Percentiles rank a stretch among this genome's conserved stretches.
These are phyloP conservation scores for Trifolium fragiferum DNA, from an alignment of 306 rosid species.

Conservation along the genomic window DNA sequence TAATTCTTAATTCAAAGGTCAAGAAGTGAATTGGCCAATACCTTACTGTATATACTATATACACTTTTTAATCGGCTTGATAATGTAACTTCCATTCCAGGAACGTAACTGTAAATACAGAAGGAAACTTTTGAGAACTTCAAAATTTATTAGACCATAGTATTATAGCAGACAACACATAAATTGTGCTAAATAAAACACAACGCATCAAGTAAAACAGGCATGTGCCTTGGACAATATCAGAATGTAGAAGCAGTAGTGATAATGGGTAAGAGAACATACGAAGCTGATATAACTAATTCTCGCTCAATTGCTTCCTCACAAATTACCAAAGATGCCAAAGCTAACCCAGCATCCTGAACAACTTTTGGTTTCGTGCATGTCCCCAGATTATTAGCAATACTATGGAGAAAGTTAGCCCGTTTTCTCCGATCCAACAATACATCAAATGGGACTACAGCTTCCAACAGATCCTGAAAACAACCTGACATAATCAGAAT, in stretches of 20 bases:
- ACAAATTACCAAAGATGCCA: conserved; percentile 78
- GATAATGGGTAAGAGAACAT: conserved; percentile 54
- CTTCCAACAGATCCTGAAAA: conserved; percentile 92
- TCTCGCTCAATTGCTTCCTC: conserved; percentile 97
- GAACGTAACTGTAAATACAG: conserved; percentile 78
- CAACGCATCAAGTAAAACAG: conserved; percentile 25
- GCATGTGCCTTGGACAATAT: conserved; percentile 33
- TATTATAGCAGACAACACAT: conserved; percentile 17
- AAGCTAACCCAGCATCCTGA: conserved; percentile 84
- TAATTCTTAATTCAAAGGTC: conserved; percentile 35
- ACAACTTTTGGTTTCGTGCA: conserved; percentile 74
- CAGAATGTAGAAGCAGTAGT: conserved; percentile 42
- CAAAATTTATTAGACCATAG: conserved; percentile 19
- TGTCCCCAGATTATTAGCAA: conserved; percentile 53
- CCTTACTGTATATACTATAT: conserved; percentile 95
- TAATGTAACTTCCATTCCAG: conserved; percentile 96
- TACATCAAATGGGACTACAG: conserved; percentile 88
- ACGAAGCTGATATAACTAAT: conserved; percentile 91
- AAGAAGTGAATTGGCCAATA: conserved; percentile 44
- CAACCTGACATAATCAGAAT: conserved; percentile 19
- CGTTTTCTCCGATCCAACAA: conserved; percentile 79
- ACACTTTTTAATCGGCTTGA: conserved; percentile 93
- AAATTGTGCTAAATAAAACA: conserved; percentile 2
- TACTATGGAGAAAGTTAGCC: conserved; percentile 64
- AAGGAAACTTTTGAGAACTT: conserved; percentile 34